Percentiles rank a stretch among this genome's conserved stretches.
phyloP scores from a whole-genome alignment of 2,329 filamentous ascomycete species.

The Shiraia bambusicola region DNA sequence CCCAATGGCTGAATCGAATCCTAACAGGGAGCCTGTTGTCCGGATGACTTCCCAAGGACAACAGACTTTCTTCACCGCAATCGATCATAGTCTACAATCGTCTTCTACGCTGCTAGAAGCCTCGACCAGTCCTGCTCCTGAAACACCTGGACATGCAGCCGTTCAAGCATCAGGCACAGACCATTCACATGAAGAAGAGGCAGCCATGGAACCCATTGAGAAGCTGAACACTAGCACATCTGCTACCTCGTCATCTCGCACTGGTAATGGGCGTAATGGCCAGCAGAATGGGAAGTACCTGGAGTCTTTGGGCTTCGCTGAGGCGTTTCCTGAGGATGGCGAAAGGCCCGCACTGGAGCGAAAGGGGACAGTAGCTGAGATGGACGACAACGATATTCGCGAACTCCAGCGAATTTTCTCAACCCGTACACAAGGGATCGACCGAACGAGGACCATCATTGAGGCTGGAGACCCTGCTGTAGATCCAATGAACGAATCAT shows the following conservation, averaged over 20 bases:
- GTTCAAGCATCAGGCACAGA: background rate
- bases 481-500: conserved; percentile 55
- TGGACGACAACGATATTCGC: conserved; percentile 27
- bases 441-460: conserved; percentile 26
- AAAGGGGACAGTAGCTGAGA: conserved; percentile 18
- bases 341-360: conserved; percentile 14
- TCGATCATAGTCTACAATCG: background rate
- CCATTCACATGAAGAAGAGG: conserved; percentile 11
- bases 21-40: conserved; percentile 7
- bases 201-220: conserved; percentile 11
- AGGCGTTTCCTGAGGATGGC: conserved; percentile 3
- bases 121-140: background rate
- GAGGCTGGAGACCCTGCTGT: conserved; percentile 50
- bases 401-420: conserved; percentile 31
- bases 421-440: conserved; percentile 24
- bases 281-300: conserved; percentile 7
- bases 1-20: conserved; percentile 19
- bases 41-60: conserved; percentile 5
- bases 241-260: conserved; percentile 29
- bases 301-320: conserved; percentile 7
- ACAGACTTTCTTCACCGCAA: background rate
- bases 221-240: conserved; percentile 9
- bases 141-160: background rate
- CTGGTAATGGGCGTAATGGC: conserved; percentile 14
- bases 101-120: conserved; percentile 2